These are phyloP conservation scores for Hygrophorus russula DNA, from an alignment of 768 basidiomycete species.

Conservation along the genomic window DNA sequence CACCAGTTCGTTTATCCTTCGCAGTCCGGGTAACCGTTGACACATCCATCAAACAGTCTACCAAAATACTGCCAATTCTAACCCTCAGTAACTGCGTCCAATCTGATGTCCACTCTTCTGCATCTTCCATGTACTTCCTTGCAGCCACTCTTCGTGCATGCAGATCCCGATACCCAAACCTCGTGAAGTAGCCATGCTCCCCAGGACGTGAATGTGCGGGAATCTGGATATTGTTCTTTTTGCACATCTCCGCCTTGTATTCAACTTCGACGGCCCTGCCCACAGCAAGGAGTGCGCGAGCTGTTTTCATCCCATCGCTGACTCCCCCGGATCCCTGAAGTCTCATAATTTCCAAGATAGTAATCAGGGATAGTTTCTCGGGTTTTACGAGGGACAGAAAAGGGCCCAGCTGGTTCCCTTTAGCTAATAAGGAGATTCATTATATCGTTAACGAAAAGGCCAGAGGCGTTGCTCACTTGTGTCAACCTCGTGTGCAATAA, in stretches of 20 bases:
- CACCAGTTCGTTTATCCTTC: constrained; percentile 44
- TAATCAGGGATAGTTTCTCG: constrained; percentile 76
- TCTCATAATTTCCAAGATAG: constrained; percentile 83
- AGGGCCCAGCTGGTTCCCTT: constrained; percentile 32
- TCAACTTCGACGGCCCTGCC: constrained; percentile 85
- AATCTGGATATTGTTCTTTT: constrained; percentile 44
- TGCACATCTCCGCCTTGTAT: constrained; percentile 77
- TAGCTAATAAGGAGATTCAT: neutral
- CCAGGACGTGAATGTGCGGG: constrained; percentile 21
- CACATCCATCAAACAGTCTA: constrained; percentile 76
- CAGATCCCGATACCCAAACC: constrained; percentile 48
- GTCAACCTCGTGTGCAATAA: constrained; percentile 16
- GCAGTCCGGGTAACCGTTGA: constrained; percentile 63
- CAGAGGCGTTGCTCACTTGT: neutral
- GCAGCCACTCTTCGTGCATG: constrained; percentile 56
- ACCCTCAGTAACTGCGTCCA: constrained; percentile 78
- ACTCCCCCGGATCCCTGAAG: constrained; percentile 68
- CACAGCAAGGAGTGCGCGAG: constrained; percentile 67
- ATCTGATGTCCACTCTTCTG: constrained; percentile 62
- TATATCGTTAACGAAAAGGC: neutral
- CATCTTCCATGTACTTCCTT: constrained; percentile 50
- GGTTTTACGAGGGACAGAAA: constrained; percentile 69
- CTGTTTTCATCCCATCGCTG: constrained; percentile 81
- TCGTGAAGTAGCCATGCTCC: constrained; percentile 36
- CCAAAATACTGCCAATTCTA: constrained; percentile 71